Evolutionary conservation across 257 asterid genomes (phyloP), one percentile per base, ranked within the genome.

Genomic region (Scutellaria galericulata): DNA sequence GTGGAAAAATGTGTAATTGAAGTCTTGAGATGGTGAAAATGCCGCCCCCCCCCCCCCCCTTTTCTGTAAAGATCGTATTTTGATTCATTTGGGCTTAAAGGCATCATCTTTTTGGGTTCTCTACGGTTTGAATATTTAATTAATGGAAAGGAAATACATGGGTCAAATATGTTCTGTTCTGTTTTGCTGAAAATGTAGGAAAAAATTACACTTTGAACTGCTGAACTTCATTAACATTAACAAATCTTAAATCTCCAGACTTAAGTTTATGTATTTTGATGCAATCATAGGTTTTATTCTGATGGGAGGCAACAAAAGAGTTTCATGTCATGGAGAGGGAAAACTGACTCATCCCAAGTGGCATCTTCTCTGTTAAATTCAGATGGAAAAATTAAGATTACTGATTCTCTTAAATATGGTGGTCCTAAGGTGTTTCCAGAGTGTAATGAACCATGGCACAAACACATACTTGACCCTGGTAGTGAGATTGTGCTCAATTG

Each of bases 401-500:
- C 73, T 0, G 81, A 83, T 71, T 48, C 86, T 77, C 71, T 82
- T 52, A 88, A 74, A 66, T 83, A 86, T 78, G 96, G 91, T 68
- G 82, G 82, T 71, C 46, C 89, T 22, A 90, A 86, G 77, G 93
- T 79, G 70, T 82, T 77, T 47, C 85, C 86, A 0, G 91, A 84
- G 82, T 84, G 83, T 60, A 85, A 77, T 10, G 84, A 82, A 53
- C 84, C 88, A 3, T 77, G 90, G 87, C 87, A 77, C 68, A 83
- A 82, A 81, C 88, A 80, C 62, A 89, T 91, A 77, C 92, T 93
- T 24, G 98, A 93, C 76, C 98, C 98, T 0, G 95, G 93, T 45
- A 89, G 98, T 73, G 95, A 84, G 53, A 87, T 93, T 63, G 96
- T 93, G 79, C 89, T 93, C 0, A 86, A 89, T 11, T 93, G 98